Base-by-base conservation (phyloP, 805 yeast species). In the Yarrowia yakushimensis region DNA sequence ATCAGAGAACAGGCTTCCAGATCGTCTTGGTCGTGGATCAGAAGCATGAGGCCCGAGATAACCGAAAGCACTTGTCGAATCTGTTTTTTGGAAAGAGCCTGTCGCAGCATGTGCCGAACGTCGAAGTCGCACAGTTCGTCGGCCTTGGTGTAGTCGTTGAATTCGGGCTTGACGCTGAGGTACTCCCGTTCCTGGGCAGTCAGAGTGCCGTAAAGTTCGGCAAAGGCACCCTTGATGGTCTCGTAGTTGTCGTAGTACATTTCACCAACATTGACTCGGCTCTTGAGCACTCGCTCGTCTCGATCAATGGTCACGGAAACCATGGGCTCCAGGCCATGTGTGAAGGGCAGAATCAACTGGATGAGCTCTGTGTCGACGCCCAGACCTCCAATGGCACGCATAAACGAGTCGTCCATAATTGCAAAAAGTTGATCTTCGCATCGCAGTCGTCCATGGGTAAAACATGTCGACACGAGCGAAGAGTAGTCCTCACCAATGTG, bases 1-100 rank as follows among this genome's bases (percentile, higher is more conserved):
- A 76, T 68, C 25, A 77, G 66, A 8, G 77, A 68, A 0, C 79
- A 78, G 17, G 79, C 79, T 27, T 75, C 78, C 20, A 76, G 74
- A 2, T 70, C 65, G 57, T 76, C 78, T 39, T 69, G 62, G 39
- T 65, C 63, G 65, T 76, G 75, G n/a, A 76, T 76, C 17, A 76
- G 66, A 13, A 76, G 68, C 25, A 76, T 67, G 50, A 76, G 74
- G n/a, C 79, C 79, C 18, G 77, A 72, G 10, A 76, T 66, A 2
- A 73, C 65, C 17, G 75, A 66, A 45, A 76, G 66, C 18, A 76
- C 64, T 2, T 74, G 71, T 5, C 76, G 68, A 23, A 72, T 52
- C 43, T 52, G 59, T 22, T 52, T 52, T 17, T 52, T 52, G 18
- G 59, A 36, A n/a, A 52, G 43, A n/a, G 23, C 43, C 25, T 23